Percentiles rank a stretch among this genome's conserved stretches.
phyloP scores from a whole-genome alignment of 148 eudicot genomes.

The Amaranthus cruentus region DNA sequence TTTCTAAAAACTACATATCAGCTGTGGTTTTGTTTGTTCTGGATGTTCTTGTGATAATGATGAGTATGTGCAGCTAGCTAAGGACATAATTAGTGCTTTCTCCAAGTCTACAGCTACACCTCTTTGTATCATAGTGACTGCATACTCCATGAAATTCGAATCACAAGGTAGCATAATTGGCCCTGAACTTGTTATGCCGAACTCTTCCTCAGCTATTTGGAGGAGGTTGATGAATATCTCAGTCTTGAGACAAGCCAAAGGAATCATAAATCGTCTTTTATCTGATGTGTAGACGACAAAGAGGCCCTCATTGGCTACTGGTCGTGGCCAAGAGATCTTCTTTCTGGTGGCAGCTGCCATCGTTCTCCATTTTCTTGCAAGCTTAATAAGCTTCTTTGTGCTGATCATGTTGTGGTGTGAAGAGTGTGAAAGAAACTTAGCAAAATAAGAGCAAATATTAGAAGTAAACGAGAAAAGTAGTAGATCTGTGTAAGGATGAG shows the following conservation, averaged over 20 bases:
- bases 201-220: slow-evolving; percentile 39
- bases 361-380: slow-evolving; percentile 20
- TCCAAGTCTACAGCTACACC: slow-evolving; percentile 14
- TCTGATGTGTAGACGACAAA: slow-evolving; percentile 21
- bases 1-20: slow-evolving; percentile 14
- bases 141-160: slow-evolving; percentile 32
- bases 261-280: slow-evolving; percentile 25
- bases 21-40: neutral
- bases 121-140: slow-evolving; percentile 31
- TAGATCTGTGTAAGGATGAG: no score
- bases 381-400: slow-evolving; percentile 22
- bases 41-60: slow-evolving; percentile 10
- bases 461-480: no score
- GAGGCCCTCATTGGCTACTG: slow-evolving; percentile 13
- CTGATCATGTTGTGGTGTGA: slow-evolving; percentile 17
- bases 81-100: slow-evolving; percentile 10
- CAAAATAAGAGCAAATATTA: no score
- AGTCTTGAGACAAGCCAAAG: slow-evolving; percentile 16
- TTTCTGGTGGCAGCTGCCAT: slow-evolving; percentile 14
- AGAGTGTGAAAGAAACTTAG: no score
- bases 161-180: slow-evolving; percentile 47
- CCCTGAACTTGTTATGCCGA: slow-evolving; percentile 32
- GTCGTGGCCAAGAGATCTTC: slow-evolving; percentile 1
- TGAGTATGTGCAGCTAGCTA: slow-evolving; percentile 13
- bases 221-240: slow-evolving; percentile 36